Percentiles rank a stretch among this genome's conserved stretches.
phyloP scores from a whole-genome alignment of 139 green algal species.

The Limnomonas spitsbergensis region DNA sequence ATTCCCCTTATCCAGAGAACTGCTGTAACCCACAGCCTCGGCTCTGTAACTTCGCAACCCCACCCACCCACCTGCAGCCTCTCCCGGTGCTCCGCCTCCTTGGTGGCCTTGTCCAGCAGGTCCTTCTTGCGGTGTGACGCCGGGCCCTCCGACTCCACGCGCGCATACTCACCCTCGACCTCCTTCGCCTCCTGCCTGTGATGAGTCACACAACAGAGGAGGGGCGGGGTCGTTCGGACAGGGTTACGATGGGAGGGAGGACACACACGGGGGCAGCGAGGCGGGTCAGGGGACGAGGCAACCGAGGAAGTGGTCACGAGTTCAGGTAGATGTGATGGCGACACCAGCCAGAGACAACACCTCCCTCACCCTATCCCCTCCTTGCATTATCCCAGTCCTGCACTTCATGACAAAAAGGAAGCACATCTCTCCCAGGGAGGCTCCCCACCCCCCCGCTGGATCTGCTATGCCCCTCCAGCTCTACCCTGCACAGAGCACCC shows the following conservation, averaged over 20 bases:
- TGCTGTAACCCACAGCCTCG: not conserved
- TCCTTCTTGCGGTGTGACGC: slow-evolving; percentile 57
- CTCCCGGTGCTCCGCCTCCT: slow-evolving; percentile 81
- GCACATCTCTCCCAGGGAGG: too few relatives aligned
- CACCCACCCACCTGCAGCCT: slow-evolving; percentile 35
- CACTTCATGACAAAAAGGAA: too few relatives aligned
- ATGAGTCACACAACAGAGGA: slow-evolving; percentile 8
- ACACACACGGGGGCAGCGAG: not conserved
- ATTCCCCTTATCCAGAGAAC: slow-evolving; percentile 15
- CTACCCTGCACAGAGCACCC: too few relatives aligned
- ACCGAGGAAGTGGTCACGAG: not conserved
- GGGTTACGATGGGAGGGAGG: not conserved
- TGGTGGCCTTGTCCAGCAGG: slow-evolving; percentile 72
- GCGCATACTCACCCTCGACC: slow-evolving; percentile 55
- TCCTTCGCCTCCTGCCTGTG: slow-evolving; percentile 40
- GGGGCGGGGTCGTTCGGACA: not conserved
- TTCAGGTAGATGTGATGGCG: too few relatives aligned
- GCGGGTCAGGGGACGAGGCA: not conserved
- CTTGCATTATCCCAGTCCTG: too few relatives aligned
- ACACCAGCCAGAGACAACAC: too few relatives aligned
- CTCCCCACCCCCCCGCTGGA: too few relatives aligned
- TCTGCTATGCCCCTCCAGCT: too few relatives aligned
- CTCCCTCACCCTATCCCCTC: too few relatives aligned
- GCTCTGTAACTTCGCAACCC: slow-evolving; percentile 31
- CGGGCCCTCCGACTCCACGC: slow-evolving; percentile 30